Evolutionary conservation across 2,329 filamentous ascomycete genomes (phyloP).

Genomic region (Ramularia endophylla): DNA sequence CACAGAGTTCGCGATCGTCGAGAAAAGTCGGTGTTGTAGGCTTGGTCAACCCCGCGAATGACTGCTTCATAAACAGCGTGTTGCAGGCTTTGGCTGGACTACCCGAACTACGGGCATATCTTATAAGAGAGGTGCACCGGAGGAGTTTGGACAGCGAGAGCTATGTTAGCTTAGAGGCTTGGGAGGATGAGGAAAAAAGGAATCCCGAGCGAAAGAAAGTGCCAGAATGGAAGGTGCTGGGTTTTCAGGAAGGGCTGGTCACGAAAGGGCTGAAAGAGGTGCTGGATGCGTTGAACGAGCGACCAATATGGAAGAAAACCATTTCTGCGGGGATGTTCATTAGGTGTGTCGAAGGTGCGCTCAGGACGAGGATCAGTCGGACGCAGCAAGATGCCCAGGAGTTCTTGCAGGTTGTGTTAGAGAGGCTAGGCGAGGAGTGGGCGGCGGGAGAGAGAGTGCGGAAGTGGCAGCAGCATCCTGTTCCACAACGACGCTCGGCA

Average conservation of each 20-base stretch:
- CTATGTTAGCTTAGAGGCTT: conserved; percentile 56
- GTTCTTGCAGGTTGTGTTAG: conserved; percentile 88
- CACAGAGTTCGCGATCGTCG: conserved; percentile 48
- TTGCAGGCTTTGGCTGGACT: conserved; percentile 89
- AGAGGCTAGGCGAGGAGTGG: conserved; percentile 90
- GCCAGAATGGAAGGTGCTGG: conserved; percentile 45
- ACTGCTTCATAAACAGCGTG: conserved; percentile 79
- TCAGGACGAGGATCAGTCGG: conserved; percentile 82
- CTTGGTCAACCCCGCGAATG: conserved; percentile 84
- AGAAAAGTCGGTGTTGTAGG: conserved; percentile 87
- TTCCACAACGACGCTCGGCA: too few relatives aligned
- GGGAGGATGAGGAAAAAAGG: conserved; percentile 53
- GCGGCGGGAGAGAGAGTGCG: conserved; percentile 75
- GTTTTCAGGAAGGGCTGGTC: conserved; percentile 72
- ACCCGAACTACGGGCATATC: conserved; percentile 79
- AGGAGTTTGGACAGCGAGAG: conserved; percentile 74
- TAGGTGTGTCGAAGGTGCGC: conserved; percentile 73
- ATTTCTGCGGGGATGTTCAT: conserved; percentile 86
- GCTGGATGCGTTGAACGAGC: conserved; percentile 84
- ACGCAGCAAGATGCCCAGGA: conserved; percentile 98
- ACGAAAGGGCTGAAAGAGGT: conserved; percentile 88
- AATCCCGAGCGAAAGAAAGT: conserved; percentile 35
- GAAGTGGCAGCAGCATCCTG: conserved; percentile 40
- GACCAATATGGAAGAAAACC: conserved; percentile 88
- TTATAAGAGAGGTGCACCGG: conserved; percentile 86